Evolutionary conservation across 83 land plant genomes (phyloP), one percentile per base, ranked within the genome.

Genomic region (Picea abies): DNA sequence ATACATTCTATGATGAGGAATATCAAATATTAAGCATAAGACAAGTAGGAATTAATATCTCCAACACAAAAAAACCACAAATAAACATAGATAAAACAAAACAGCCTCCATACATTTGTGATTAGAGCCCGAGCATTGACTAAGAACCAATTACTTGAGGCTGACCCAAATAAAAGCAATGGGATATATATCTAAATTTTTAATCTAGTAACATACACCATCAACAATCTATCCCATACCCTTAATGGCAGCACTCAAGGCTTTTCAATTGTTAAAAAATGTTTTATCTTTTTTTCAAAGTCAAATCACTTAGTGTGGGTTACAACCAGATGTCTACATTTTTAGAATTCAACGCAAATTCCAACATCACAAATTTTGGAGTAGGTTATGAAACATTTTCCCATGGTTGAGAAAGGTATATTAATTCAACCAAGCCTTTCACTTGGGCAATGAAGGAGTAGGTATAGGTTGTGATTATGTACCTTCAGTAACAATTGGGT

Each of bases 131-230:
- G 60, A 35, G 39, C 80, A 60, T 60, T 78, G 39, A 29, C 80
- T 78, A 78, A 52, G 58, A 63, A 78, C 26, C 80, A 78, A 25
- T 29, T 78, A 26, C 80, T 78, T 22, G 80, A 78, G 63, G 80
- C 63, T 26, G 37, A 3, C 39, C 80, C 19, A 78, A 26, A 17
- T 37, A 78, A 78, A 56, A 60, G 17, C 80, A 78, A 56, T 78
- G 63, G 60, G 16, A 29, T 29, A 25, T 19, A n/a, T 56, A 4
- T 8, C 77, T 60, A 29, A 56, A 26, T 41, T 12, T 60, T 60
- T 25, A 5, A 19, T 23, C 52, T 60, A 60, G 44, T 72, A 37
- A 23, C 39, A 78, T 78, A 4, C 12, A 56, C 9, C 41, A 78
- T 78, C 63, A 26, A 26, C 60, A 58, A 15, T 29, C 20, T 49